Conservation (phyloP, 1,284 basidiomycete species). For the Erythrobasidium hasegawianum region DNA sequence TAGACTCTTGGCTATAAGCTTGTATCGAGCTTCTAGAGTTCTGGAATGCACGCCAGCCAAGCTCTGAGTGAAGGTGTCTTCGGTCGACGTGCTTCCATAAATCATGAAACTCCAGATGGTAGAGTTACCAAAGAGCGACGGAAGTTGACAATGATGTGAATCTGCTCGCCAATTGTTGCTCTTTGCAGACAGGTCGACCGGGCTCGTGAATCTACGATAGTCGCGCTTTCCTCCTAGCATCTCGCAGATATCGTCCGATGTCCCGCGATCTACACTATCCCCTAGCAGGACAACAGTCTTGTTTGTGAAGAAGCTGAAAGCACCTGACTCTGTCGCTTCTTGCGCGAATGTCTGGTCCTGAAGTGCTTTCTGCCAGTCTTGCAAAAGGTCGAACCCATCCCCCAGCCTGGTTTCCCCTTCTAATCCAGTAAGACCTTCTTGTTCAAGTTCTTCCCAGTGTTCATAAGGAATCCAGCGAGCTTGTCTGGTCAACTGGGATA, state of each 20-base stretch:
- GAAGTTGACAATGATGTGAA: constrained; percentile 18
- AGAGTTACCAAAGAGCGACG: constrained; percentile 7
- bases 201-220: constrained; percentile 6
- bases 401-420: constrained; percentile 14
- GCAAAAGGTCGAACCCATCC: constrained; percentile 25
- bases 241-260: constrained; percentile 16
- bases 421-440: constrained; percentile 11
- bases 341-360: not conserved
- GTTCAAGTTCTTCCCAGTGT: not conserved
- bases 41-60: constrained; percentile 8
- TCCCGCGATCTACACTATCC: constrained; percentile 21
- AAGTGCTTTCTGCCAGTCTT: constrained; percentile 14
- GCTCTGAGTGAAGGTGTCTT: constrained; percentile 15
- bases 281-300: constrained; percentile 33
- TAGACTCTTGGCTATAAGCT: constrained; percentile 15
- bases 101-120: constrained; percentile 25
- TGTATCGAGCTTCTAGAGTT: constrained; percentile 1
- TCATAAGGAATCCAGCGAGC: constrained; percentile 26
- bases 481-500: not conserved
- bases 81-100: constrained; percentile 16
- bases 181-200: constrained; percentile 1
- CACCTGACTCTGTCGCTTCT: not conserved
- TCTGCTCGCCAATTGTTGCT: constrained; percentile 8
- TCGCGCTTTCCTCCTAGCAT: constrained; percentile 2
- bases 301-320: constrained; percentile 25